Base-by-base conservation (phyloP, 352 stramenopile genomes). In the Pilasporangium apinafurcum region DNA sequence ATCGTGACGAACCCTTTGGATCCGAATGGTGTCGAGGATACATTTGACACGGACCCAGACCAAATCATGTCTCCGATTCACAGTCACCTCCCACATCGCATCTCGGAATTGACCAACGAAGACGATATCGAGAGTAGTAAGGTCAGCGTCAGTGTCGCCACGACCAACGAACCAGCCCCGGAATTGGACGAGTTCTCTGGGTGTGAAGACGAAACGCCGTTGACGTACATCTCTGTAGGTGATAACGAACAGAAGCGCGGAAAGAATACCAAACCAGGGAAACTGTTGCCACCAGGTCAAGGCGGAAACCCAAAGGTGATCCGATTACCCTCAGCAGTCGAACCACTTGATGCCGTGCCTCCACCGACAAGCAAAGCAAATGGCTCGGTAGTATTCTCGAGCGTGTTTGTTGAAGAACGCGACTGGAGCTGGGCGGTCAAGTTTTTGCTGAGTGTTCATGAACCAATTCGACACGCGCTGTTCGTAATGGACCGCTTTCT, bases 401-500 rank as follows among this genome's bases (percentile, higher is more conserved):
- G 56, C 8, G 61, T 88, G 21, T 76, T 92, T 25, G 57, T 60
- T 17, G 67, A 86, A 10, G 47, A 78, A 20, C 46, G 47, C 9
- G 69, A 86, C 13, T 81, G 68, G 57, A 82, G 48, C 22, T 92
- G 80, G 80, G 76, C 69, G 33, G 65, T 54, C 17, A 79, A 71
- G 56, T 87, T 92, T 31, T 41, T 92, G 5, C 50, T 92, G 8
- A 63, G 74, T 6, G 48, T 92, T 17, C 80, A 92, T 30, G 80
- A 92, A 25, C 80, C 80, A 4, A 69, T 92, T 47, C 77, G 80
- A 7, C 80, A 92, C 37, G 77, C 80, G 17, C 66, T 92, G 1
- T 90, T 83, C 47, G 80, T 92, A 34, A 87, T 87, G 54, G 77
- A 92, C 50, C 67, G 73, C 14, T 92, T 88, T 34, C 44, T 92